These are phyloP conservation scores for Malus domestica DNA, from an alignment of 306 rosid species.

Conservation along the genomic window DNA sequence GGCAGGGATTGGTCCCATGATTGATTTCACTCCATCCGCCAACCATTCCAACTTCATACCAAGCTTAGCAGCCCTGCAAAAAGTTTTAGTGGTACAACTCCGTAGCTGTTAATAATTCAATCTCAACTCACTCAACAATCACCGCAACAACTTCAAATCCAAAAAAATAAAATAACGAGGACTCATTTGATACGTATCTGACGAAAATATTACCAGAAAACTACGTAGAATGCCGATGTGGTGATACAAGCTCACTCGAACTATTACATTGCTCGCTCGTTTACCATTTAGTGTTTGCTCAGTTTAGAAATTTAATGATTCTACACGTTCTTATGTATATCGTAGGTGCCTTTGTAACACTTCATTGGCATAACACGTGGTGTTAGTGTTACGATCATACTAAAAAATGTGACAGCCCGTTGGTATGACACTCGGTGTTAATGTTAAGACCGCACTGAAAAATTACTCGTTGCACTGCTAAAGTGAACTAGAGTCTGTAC, in stretches of 20 bases:
- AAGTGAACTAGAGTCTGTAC: not conserved
- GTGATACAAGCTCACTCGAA: not conserved
- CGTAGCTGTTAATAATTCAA: not conserved
- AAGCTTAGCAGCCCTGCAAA: constrained; percentile 63
- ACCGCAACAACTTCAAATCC: not conserved
- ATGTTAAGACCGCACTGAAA: not conserved
- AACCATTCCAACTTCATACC: constrained; percentile 87
- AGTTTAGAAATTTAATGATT: not conserved
- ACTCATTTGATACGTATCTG: not conserved
- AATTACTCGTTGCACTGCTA: not conserved
- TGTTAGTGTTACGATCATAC: not conserved
- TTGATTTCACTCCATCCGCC: constrained; percentile 61
- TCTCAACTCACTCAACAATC: not conserved
- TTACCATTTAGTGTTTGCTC: not conserved
- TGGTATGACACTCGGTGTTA: too few species aligned
- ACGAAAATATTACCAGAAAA: too few species aligned
- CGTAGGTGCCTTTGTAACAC: not conserved
- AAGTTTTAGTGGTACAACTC: not conserved
- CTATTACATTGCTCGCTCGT: not conserved
- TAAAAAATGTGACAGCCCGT: too few species aligned
- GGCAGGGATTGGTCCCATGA: constrained; percentile 86
- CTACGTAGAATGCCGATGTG: not conserved
- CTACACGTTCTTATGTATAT: not conserved
- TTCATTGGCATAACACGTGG: not conserved
- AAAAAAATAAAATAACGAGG: not conserved